These are phyloP conservation scores for Daedalea quercina DNA, from an alignment of 768 basidiomycete genomes.

Conservation along the genomic window DNA sequence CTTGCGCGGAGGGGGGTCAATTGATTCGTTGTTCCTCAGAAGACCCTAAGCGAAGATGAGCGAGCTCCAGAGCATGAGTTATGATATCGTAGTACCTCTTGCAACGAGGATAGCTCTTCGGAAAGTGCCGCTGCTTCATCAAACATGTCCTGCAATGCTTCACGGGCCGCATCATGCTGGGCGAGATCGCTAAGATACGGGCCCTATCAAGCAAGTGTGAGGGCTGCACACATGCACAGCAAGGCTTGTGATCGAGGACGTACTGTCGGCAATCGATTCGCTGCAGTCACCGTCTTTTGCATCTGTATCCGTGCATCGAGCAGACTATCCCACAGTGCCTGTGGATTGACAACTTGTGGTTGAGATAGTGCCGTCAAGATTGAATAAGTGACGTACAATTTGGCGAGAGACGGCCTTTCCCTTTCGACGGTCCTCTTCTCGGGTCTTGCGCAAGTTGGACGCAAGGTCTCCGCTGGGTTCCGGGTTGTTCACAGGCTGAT, in stretches of 20 bases:
- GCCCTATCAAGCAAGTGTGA: not conserved
- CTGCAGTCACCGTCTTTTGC: constrained; percentile 68
- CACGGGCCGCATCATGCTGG: constrained; percentile 31
- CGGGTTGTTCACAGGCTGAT: constrained; percentile 2
- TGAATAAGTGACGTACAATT: constrained; percentile 46
- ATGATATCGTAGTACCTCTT: constrained; percentile 44
- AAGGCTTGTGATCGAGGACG: constrained; percentile 19
- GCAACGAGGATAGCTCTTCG: constrained; percentile 60
- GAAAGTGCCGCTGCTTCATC: constrained; percentile 55
- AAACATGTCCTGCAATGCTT: constrained; percentile 46
- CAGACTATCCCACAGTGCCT: constrained; percentile 83
- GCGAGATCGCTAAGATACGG: constrained; percentile 6
- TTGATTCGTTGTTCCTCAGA: constrained; percentile 36
- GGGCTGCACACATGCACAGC: not conserved
- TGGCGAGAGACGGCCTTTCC: constrained; percentile 81
- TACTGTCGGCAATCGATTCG: constrained; percentile 63
- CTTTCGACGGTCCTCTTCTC: constrained; percentile 70
- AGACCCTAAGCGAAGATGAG: constrained; percentile 14
- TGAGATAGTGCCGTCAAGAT: not conserved
- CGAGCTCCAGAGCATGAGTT: not conserved
- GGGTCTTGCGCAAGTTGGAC: constrained; percentile 46
- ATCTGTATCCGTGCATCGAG: constrained; percentile 88
- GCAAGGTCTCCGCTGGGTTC: constrained; percentile 38
- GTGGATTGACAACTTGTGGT: not conserved
- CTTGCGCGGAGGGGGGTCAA: constrained; percentile 49